A percentile compares a stretch with the other conserved stretches of the same genome.
Conservation (phyloP, 1,139 yeast species). For the Williopsis jadinii region DNA sequence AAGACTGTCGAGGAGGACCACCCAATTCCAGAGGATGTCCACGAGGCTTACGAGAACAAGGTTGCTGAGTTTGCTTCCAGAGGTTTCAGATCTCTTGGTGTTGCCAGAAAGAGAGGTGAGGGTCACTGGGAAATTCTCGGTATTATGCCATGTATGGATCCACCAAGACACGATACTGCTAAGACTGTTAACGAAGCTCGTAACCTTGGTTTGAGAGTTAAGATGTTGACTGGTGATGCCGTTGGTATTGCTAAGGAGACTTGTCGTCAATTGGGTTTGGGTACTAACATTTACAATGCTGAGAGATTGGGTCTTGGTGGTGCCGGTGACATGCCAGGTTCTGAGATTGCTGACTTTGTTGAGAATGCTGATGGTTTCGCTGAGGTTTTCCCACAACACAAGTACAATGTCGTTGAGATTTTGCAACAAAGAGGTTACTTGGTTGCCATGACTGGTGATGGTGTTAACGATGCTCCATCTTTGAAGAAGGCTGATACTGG, state of each 20-base stretch:
- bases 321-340: conserved; percentile 95
- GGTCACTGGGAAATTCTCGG: conserved; percentile 98
- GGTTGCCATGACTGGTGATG: conserved; percentile 98
- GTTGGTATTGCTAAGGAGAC: conserved; percentile 99
- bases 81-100: conserved; percentile 99
- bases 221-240: conserved; percentile 99
- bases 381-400: conserved; percentile 96
- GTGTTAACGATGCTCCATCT: conserved; percentile 96
- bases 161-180: conserved; percentile 98
- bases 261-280: conserved; percentile 95
- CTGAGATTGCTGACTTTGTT: conserved; percentile 92
- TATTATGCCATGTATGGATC: conserved; percentile 98
- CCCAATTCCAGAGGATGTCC: conserved; percentile 93
- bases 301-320: conserved; percentile 96
- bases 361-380: conserved; percentile 97
- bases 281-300: conserved; percentile 96
- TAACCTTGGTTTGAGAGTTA: conserved; percentile 88
- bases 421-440: conserved; percentile 89
- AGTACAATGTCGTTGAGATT: conserved; percentile 86
- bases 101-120: conserved; percentile 98
- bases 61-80: conserved; percentile 96
- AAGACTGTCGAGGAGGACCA: conserved; percentile 96
- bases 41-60: conserved; percentile 92
- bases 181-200: conserved; percentile 92
- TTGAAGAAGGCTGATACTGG: conserved; percentile 95